Percentiles rank a stretch among this genome's conserved stretches.
phyloP scores from a whole-genome alignment of 148 eudicot species.

The Rhododendron ovatum region DNA sequence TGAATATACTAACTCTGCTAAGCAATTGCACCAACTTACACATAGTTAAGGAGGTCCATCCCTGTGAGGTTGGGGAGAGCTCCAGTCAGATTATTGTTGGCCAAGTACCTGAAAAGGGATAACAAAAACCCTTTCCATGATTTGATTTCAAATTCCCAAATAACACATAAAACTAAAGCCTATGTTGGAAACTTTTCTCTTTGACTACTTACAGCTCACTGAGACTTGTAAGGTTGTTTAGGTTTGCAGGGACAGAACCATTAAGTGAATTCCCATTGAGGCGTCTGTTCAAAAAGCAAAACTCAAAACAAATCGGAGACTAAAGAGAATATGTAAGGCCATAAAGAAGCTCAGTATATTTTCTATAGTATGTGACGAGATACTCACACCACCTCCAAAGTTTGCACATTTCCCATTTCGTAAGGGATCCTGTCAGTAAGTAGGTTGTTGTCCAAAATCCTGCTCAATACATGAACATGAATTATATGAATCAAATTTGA shows the following conservation, averaged over 20 bases:
- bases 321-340: not conserved
- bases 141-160: not conserved
- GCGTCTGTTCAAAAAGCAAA: constrained; percentile 45
- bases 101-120: constrained; percentile 48
- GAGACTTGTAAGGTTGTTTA: constrained; percentile 49
- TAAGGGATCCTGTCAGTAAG: constrained; percentile 60
- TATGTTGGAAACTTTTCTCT: not conserved
- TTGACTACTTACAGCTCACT: constrained; percentile 60
- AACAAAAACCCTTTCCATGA: not conserved
- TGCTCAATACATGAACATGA: constrained; percentile 18
- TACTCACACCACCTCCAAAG: constrained; percentile 74
- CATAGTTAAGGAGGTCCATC: constrained; percentile 40
- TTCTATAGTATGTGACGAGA: not conserved
- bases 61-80: constrained; percentile 65
- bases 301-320: not conserved
- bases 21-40: constrained; percentile 44
- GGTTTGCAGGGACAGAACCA: constrained; percentile 47
- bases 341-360: not conserved
- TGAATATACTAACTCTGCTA: not conserved
- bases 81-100: constrained; percentile 67
- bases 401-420: constrained; percentile 49
- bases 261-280: constrained; percentile 60
- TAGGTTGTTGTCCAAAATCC: constrained; percentile 73
- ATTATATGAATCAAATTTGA: not conserved
- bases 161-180: not conserved